These are phyloP conservation scores for Tetrahymena borealis DNA, from an alignment of 73 alveolate genomes.

Conservation along the genomic window DNA sequence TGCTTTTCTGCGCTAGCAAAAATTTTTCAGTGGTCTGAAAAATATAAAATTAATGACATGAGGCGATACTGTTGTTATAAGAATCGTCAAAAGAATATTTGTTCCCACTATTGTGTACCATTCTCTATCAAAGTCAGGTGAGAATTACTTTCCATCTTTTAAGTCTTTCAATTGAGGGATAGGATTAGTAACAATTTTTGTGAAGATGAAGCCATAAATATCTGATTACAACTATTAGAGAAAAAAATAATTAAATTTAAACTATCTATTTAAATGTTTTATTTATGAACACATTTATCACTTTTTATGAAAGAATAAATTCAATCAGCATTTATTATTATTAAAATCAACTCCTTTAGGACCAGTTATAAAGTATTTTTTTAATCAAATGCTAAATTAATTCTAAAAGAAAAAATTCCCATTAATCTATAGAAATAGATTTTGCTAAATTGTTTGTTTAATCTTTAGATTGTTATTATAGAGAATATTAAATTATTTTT, in stretches of 20 bases:
- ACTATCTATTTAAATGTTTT: slow-evolving; percentile 39
- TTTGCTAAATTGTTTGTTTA: too few relatives aligned
- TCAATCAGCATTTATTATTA: slow-evolving; percentile 33
- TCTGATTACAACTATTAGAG: slow-evolving; percentile 45
- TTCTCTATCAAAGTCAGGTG: slow-evolving; percentile 44
- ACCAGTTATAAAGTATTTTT: background rate
- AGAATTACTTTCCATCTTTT: background rate
- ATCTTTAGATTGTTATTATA: too few relatives aligned
- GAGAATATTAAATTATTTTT: too few relatives aligned
- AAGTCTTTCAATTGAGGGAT: slow-evolving; percentile 25
- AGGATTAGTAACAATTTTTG: slow-evolving; percentile 6
- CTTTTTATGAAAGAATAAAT: slow-evolving; percentile 9
- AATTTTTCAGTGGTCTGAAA: too few relatives aligned
- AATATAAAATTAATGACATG: slow-evolving; percentile 17
- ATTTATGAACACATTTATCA: background rate
- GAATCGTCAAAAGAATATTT: slow-evolving; percentile 23
- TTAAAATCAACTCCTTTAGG: slow-evolving; percentile 5
- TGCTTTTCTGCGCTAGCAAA: too few relatives aligned
- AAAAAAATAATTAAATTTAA: slow-evolving; percentile 43
- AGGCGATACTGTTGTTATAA: slow-evolving; percentile 26
- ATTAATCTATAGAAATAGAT: too few relatives aligned
- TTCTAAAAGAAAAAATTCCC: too few relatives aligned
- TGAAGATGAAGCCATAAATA: slow-evolving; percentile 12
- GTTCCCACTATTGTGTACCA: slow-evolving; percentile 55
- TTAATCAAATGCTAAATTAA: background rate